These are phyloP conservation scores for Amaranthus hypochondriacus DNA, from an alignment of 148 eudicot species.

Conservation along the genomic window DNA sequence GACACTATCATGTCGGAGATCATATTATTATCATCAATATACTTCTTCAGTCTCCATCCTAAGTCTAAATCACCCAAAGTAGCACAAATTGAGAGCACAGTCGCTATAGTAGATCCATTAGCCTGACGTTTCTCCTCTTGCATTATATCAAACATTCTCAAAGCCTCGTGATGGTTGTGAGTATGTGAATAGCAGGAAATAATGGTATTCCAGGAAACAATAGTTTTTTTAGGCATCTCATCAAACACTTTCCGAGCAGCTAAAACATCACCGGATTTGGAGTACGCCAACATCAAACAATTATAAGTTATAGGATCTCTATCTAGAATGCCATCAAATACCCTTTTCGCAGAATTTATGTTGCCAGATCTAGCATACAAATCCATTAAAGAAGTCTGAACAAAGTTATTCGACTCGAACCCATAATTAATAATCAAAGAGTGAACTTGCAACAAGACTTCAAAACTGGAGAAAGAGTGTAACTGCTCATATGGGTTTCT, in stretches of 20 bases:
- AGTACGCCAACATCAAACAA: conserved; percentile 46
- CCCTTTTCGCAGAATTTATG: conserved; percentile 35
- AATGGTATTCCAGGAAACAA: conserved; percentile 60
- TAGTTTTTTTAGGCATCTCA: conserved; percentile 43
- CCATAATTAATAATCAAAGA: conserved; percentile 39
- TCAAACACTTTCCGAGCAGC: conserved; percentile 50
- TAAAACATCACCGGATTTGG: conserved; percentile 35
- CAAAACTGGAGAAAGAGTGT: conserved; percentile 39
- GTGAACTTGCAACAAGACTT: conserved; percentile 55
- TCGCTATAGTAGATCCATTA: conserved; percentile 44
- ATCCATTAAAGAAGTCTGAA: conserved; percentile 47
- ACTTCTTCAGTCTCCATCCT: conserved; percentile 42
- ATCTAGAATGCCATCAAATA: conserved; percentile 43
- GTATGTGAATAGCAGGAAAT: conserved; percentile 44
- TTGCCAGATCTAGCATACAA: conserved; percentile 50
- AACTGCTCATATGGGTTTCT: conserved; percentile 26
- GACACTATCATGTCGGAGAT: conserved; percentile 43
- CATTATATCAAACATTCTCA: conserved; percentile 52
- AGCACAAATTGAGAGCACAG: conserved; percentile 48
- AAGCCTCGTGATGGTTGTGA: conserved; percentile 41
- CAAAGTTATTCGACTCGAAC: conserved; percentile 41
- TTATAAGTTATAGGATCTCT: conserved; percentile 47
- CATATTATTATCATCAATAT: conserved; percentile 41
- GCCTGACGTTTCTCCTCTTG: conserved; percentile 33
- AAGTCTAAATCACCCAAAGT: conserved; percentile 41